A percentile compares a stretch with the other conserved stretches of the same genome.
These are phyloP conservation scores for Raffaelea albimanens DNA, from an alignment of 2,329 filamentous ascomycete genomes.

Conservation along the genomic window DNA sequence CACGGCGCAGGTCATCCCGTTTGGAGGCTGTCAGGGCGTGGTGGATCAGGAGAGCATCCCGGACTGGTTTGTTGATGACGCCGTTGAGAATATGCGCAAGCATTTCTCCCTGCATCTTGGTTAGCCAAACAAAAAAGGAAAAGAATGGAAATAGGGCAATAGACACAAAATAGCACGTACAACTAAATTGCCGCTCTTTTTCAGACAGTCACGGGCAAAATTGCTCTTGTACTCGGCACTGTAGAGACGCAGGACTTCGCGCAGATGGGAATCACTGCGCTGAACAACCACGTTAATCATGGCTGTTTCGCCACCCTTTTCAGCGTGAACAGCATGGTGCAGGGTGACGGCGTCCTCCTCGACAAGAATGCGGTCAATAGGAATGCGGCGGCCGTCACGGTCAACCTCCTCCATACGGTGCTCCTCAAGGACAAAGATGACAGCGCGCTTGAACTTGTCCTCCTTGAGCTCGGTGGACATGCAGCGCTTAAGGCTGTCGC, in stretches of 20 bases:
- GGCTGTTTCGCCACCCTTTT: constrained; percentile 74
- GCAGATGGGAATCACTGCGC: constrained; percentile 71
- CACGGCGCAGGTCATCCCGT: constrained; percentile 64
- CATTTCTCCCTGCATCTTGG: constrained; percentile 64
- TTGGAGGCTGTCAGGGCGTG: constrained; percentile 74
- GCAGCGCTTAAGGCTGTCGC: constrained; percentile 68
- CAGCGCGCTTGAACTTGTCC: constrained; percentile 89
- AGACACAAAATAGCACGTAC: constrained; percentile 44
- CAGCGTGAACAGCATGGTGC: constrained; percentile 55
- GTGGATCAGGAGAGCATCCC: constrained; percentile 82
- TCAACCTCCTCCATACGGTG: constrained; percentile 74
- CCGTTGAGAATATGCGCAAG: constrained; percentile 94
- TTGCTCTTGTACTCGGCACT: constrained; percentile 65
- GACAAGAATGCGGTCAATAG: constrained; percentile 50
- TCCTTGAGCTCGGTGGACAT: constrained; percentile 91
- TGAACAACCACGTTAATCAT: constrained; percentile 81
- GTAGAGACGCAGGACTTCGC: constrained; percentile 70
- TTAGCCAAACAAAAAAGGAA: background rate
- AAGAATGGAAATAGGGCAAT: background rate
- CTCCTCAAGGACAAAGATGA: constrained; percentile 76
- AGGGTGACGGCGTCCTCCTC: constrained; percentile 65
- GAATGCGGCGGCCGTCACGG: constrained; percentile 46
- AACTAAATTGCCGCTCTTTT: constrained; percentile 84
- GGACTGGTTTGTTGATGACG: constrained; percentile 88
- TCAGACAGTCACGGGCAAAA: constrained; percentile 79